These are phyloP conservation scores for Fusarium sp. DNA, from an alignment of 2,329 filamentous ascomycete genomes.

Conservation along the genomic window DNA sequence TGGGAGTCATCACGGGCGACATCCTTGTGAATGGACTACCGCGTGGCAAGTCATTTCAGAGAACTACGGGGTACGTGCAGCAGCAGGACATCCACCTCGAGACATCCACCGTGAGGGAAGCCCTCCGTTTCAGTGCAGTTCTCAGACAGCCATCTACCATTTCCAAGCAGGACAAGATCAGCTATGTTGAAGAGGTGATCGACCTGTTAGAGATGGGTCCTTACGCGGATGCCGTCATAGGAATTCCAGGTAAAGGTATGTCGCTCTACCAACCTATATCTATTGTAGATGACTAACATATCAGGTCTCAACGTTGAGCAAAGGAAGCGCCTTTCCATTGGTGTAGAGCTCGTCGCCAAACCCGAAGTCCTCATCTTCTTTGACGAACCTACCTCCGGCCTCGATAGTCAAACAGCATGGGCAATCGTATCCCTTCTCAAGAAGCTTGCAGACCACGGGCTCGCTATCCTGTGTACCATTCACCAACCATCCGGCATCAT, in stretches of 20 bases:
- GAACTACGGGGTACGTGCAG: slow-evolving; percentile 87
- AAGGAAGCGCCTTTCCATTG: slow-evolving; percentile 66
- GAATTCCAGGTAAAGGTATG: slow-evolving; percentile 60
- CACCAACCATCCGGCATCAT: slow-evolving; percentile 13
- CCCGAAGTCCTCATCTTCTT: slow-evolving; percentile 65
- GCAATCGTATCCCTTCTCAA: slow-evolving; percentile 66
- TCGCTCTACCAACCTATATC: no score
- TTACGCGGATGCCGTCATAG: slow-evolving; percentile 69
- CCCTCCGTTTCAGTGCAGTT: slow-evolving; percentile 80
- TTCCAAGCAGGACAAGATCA: slow-evolving; percentile 74
- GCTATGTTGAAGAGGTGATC: slow-evolving; percentile 82
- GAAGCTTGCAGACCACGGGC: slow-evolving; percentile 61
- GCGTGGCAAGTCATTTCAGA: slow-evolving; percentile 81
- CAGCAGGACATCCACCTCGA: slow-evolving; percentile 86
- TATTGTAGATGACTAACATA: not conserved
- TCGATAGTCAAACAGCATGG: slow-evolving; percentile 68
- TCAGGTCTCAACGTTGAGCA: slow-evolving; percentile 64
- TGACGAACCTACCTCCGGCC: slow-evolving; percentile 65
- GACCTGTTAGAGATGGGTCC: slow-evolving; percentile 68
- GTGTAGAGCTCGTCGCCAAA: slow-evolving; percentile 62
- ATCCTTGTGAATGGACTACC: slow-evolving; percentile 71
- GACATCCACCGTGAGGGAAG: slow-evolving; percentile 83
- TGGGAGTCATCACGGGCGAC: slow-evolving; percentile 85
- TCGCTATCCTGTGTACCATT: slow-evolving; percentile 51
- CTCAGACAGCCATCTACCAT: slow-evolving; percentile 78